phyloP scores from a whole-genome alignment of 1,284 basidiomycete species.

The Spongiforma sp. region DNA sequence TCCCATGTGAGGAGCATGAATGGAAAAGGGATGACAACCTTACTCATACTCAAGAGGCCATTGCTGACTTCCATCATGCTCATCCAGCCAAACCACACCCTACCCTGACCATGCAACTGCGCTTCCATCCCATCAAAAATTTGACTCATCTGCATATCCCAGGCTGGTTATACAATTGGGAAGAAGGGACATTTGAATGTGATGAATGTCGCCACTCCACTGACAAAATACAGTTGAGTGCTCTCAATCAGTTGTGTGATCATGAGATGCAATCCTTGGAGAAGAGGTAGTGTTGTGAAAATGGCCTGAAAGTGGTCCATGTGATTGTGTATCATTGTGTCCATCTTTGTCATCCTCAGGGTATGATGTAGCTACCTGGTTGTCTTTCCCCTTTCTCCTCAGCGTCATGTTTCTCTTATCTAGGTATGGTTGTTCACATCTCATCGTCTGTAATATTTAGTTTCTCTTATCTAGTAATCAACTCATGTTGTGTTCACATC shows the following conservation, averaged over 20 bases:
- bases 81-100: conserved; percentile 5
- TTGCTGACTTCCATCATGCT: background rate
- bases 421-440: no score
- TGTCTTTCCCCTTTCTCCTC: background rate
- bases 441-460: no score
- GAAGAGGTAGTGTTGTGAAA: background rate
- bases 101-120: background rate
- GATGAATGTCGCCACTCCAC: background rate
- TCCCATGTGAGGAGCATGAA: background rate
- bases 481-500: no score
- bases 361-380: no score
- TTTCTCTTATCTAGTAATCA: no score
- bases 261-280: conserved; percentile 1
- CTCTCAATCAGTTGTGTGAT: background rate
- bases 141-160: background rate
- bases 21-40: no score
- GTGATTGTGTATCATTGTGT: background rate
- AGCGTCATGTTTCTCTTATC: background rate
- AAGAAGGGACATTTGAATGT: background rate
- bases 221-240: background rate
- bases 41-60: background rate
- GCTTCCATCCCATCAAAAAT: conserved; percentile 1
- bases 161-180: background rate
- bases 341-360: background rate
- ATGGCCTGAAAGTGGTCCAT: background rate